Conservation (phyloP, 2,329 filamentous ascomycete genomes). For the Karstenula rhodostoma region DNA sequence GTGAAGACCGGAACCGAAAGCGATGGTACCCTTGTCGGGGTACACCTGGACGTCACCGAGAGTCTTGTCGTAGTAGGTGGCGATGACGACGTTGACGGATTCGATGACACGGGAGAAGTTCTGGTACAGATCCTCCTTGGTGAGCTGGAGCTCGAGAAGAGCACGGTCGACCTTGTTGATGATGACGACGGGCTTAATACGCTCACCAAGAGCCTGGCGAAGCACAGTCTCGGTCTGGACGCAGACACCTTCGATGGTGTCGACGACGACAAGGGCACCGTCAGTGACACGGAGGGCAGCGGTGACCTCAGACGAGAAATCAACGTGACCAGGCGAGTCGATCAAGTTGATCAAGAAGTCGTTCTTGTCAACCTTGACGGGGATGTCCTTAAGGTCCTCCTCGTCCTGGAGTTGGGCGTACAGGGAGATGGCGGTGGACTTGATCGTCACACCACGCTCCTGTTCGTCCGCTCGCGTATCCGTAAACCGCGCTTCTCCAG, state of each 20-base stretch:
- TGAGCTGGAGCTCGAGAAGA: constrained; percentile 97
- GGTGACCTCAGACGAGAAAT: constrained; percentile 99
- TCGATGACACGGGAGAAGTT: constrained; percentile 99
- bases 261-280: constrained; percentile 98
- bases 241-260: constrained; percentile 99
- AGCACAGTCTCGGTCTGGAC: constrained; percentile 99
- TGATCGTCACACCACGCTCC: constrained; percentile 99
- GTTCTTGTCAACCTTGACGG: constrained; percentile 85
- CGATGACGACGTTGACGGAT: constrained; percentile 99
- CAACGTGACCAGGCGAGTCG: constrained; percentile 99
- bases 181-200: constrained; percentile 99
- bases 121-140: constrained; percentile 99
- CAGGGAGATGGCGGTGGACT: constrained; percentile 99
- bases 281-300: constrained; percentile 99
- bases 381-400: constrained; percentile 95
- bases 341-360: constrained; percentile 99
- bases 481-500: constrained; percentile 93
- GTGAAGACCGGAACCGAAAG: constrained; percentile 99
- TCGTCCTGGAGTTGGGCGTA: constrained; percentile 82
- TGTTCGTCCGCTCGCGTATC: constrained; percentile 98
- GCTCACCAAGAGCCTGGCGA: constrained; percentile 98
- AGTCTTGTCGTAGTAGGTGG: constrained; percentile 96
- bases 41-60: constrained; percentile 99
- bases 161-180: constrained; percentile 99
- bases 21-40: constrained; percentile 96